Conservation (phyloP, 1,139 yeast species). For the Kodamaea derodonti region DNA sequence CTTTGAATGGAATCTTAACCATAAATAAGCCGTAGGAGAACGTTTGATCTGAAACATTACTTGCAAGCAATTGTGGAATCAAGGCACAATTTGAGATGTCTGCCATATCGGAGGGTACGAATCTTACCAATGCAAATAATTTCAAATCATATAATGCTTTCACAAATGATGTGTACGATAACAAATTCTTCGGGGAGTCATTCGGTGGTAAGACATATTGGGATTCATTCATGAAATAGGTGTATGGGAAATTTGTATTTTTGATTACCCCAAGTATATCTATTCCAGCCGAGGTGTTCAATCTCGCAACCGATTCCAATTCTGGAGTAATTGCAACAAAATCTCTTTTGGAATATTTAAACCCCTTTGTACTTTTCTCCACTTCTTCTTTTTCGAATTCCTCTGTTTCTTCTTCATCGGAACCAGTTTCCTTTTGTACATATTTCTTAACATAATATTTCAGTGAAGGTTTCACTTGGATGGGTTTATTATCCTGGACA, state of each 20-base stretch:
- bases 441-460: constrained; percentile 20
- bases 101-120: constrained; percentile 45
- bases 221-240: constrained; percentile 58
- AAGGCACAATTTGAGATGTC: constrained; percentile 57
- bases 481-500: constrained; percentile 8
- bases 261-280: constrained; percentile 65
- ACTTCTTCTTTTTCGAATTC: constrained; percentile 21
- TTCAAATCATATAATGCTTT: constrained; percentile 48
- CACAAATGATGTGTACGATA: constrained; percentile 52
- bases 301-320: constrained; percentile 39
- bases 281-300: constrained; percentile 46
- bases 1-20: constrained; percentile 66
- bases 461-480: constrained; percentile 18
- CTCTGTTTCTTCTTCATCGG: constrained; percentile 19
- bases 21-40: constrained; percentile 30
- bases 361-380: constrained; percentile 37
- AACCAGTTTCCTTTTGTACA: constrained; percentile 12
- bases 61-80: constrained; percentile 39
- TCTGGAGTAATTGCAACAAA: constrained; percentile 33
- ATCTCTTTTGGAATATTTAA: constrained; percentile 60
- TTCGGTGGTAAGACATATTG: constrained; percentile 49
- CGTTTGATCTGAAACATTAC: constrained; percentile 3
- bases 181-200: constrained; percentile 32
- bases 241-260: constrained; percentile 46
- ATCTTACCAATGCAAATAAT: constrained; percentile 58